Percentiles rank a stretch among this genome's conserved stretches.
These are phyloP conservation scores for Prinsepia uniflora DNA, from an alignment of 306 rosid genomes.

Conservation along the genomic window DNA sequence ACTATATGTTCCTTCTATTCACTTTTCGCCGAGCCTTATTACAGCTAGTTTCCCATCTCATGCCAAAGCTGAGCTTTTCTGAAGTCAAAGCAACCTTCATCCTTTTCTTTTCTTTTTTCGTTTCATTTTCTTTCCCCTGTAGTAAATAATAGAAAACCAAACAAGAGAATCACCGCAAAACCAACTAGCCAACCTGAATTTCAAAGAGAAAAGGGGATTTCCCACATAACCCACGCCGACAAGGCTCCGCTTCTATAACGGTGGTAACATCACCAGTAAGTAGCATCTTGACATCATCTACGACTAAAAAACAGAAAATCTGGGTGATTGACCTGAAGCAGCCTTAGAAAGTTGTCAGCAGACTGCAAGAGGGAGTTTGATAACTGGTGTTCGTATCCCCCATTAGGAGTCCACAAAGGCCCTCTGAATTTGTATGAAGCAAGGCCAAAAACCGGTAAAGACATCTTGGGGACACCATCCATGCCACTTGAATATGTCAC, in stretches of 20 bases:
- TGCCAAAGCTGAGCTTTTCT: slow-evolving; percentile 26
- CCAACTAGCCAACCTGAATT: slow-evolving; percentile 26
- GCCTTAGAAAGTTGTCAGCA: slow-evolving; percentile 62
- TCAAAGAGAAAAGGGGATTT: slow-evolving; percentile 9
- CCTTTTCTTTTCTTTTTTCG: neutral
- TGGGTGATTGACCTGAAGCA: slow-evolving; percentile 68
- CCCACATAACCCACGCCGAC: slow-evolving; percentile 21
- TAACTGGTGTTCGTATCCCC: slow-evolving; percentile 55
- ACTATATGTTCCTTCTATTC: slow-evolving; percentile 32
- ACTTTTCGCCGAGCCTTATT: slow-evolving; percentile 26
- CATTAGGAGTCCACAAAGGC: slow-evolving; percentile 74
- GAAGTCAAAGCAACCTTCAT: slow-evolving; percentile 10
- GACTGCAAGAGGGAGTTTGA: slow-evolving; percentile 52
- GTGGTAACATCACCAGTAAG: slow-evolving; percentile 24
- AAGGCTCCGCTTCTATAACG: slow-evolving; percentile 25
- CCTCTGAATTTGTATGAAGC: slow-evolving; percentile 91
- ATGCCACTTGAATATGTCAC: slow-evolving; percentile 35
- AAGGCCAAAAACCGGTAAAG: slow-evolving; percentile 75
- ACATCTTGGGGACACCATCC: slow-evolving; percentile 45
- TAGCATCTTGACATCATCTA: slow-evolving; percentile 27
- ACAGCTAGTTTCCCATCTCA: slow-evolving; percentile 8
- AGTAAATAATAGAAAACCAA: slow-evolving; percentile 30
- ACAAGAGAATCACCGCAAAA: slow-evolving; percentile 25
- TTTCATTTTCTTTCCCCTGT: slow-evolving; percentile 11
- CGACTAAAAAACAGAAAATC: slow-evolving; percentile 84